Base-by-base conservation (phyloP, 2,329 filamentous ascomycete species). In the Sclerotinia nivalis region DNA sequence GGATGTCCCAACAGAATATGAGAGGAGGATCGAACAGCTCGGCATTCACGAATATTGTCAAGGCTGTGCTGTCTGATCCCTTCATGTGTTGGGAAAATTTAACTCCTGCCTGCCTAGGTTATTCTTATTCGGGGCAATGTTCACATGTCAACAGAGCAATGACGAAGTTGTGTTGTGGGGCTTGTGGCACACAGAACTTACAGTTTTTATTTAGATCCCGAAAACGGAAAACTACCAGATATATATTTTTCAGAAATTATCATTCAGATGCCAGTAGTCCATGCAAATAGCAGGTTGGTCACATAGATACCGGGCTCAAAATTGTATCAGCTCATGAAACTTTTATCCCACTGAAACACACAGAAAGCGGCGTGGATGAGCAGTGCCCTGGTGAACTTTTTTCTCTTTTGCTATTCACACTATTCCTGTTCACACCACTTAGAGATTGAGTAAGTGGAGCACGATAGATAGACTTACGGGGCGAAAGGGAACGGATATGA, bases 81-180 rank as follows among this genome's bases (percentile, higher is more conserved):
- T 40, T 25, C 60, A 50, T 50, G 20, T 62, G 59, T 49, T 62
- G 60, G 28, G 28, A 50, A 50, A 49, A 52, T 52, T 3, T 22
- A 40, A 25, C n/a, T 64, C 47, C 8, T 59, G 56, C 56, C 22
- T 52, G 60, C 47, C 45, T 37, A 50, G 45, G 31, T 25, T 43
- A 15, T 60, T 60, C 13, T 60, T 43, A 37, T 25, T 64, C 13
- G 31, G 49, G 22, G 22, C 49, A n/a, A n/a, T 10, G 13, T 25
- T 64, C 61, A 64, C 61, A 64, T 64, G 61, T 64, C 47, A 52
- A 64, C 43, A n/a, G 31, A 34, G 43, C 59, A 22, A 49, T 47
- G 40, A 31, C 22, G 25, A 61, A 47, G 18, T 7, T 61, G 59
- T 22, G 25, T 43, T 59, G 56, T 60, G 56, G 37, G n/a, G 56